Evolutionary conservation across 2,329 filamentous ascomycete genomes (phyloP).

Genomic region (Alternaria alternata): DNA sequence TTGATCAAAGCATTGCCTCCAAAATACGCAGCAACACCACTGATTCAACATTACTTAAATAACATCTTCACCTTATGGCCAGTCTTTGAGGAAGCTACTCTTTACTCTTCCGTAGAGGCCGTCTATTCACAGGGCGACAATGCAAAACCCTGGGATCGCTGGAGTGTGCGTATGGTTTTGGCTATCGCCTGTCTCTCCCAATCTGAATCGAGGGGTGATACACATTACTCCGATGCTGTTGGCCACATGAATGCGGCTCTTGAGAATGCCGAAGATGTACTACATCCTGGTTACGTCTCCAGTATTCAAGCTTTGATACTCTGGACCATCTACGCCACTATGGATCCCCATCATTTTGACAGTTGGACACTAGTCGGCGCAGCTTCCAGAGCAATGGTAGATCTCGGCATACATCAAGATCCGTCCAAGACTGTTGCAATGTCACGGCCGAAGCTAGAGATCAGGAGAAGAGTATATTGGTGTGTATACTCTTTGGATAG

Average conservation of each 20-base stretch:
- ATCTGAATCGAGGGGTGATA: conserved; percentile 71
- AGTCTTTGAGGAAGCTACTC: conserved; percentile 79
- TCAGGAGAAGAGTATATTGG: conserved; percentile 85
- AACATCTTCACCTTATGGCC: conserved; percentile 84
- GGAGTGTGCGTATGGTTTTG: conserved; percentile 87
- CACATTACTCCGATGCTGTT: conserved; percentile 68
- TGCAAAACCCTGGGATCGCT: conserved; percentile 75
- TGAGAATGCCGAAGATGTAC: conserved; percentile 78
- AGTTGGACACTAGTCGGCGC: conserved; percentile 94
- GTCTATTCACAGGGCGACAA: conserved; percentile 75
- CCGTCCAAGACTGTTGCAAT: conserved; percentile 74
- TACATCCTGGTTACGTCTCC: conserved; percentile 82
- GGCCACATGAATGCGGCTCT: conserved; percentile 72
- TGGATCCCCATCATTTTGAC: conserved; percentile 91
- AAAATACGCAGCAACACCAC: conserved; percentile 70
- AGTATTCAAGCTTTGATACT: conserved; percentile 89
- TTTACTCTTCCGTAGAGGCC: conserved; percentile 81
- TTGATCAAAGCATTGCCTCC: conserved; percentile 71
- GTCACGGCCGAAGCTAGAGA: conserved; percentile 74
- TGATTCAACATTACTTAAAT: conserved; percentile 84
- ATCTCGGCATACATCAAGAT: conserved; percentile 93
- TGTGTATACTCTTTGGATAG: conserved; percentile 90
- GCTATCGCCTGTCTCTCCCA: conserved; percentile 80
- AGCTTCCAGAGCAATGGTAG: conserved; percentile 84
- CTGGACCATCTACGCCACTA: conserved; percentile 86